Evolutionary conservation across 352 stramenopile species (phyloP).

Genomic region (Pythium insidiosum): DNA sequence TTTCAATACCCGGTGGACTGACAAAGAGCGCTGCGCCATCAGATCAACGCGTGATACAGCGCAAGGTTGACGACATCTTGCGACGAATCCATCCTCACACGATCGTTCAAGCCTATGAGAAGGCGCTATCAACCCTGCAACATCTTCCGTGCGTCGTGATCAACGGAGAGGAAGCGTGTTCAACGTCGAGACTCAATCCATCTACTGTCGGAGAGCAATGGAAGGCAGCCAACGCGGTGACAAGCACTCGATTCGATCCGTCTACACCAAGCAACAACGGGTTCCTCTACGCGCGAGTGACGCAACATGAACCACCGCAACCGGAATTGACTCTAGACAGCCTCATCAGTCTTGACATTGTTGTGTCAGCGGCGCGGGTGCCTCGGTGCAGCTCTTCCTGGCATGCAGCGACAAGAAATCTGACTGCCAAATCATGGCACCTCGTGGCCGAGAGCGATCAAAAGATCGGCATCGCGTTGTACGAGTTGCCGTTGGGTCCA

Average conservation of each 20-base stretch:
- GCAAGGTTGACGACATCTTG: conserved; percentile 38
- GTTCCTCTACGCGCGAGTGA: conserved; percentile 11
- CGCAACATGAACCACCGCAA: conserved; percentile 1
- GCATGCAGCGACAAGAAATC: conserved; percentile 1
- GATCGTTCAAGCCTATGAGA: conserved; percentile 46
- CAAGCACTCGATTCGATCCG: not conserved
- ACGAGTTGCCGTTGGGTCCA: conserved; percentile 31
- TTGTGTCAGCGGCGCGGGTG: conserved; percentile 9
- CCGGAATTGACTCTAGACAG: conserved; percentile 10
- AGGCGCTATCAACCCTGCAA: conserved; percentile 21
- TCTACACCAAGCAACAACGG: too few relatives aligned
- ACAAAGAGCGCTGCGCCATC: too few relatives aligned
- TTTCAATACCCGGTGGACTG: too few relatives aligned
- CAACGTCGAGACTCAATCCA: not conserved
- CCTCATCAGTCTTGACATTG: conserved; percentile 10
- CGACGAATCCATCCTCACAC: conserved; percentile 42
- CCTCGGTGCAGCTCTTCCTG: conserved; percentile 3
- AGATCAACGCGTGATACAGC: too few relatives aligned
- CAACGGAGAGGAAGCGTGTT: conserved; percentile 20
- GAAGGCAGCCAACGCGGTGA: conserved; percentile 1
- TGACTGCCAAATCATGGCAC: conserved; percentile 23
- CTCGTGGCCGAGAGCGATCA: conserved; percentile 26
- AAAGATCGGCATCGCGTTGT: conserved; percentile 39
- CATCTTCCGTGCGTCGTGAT: conserved; percentile 22
- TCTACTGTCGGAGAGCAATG: not conserved